Conservation (phyloP, 257 asterid genomes). For the Solanum chmielewskii region DNA sequence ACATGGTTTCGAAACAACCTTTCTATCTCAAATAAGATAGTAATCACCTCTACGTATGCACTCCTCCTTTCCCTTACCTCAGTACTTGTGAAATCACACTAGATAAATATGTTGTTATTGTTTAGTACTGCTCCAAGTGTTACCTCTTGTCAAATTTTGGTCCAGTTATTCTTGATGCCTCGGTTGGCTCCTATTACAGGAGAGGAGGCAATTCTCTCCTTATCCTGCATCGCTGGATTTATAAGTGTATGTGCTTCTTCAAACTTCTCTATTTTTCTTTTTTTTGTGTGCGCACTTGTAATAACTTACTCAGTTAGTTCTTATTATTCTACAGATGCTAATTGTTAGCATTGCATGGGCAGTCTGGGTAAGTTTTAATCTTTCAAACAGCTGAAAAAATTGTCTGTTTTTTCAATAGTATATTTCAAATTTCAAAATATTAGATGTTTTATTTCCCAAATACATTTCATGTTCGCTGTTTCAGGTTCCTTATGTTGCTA, state of each 20-base stretch:
- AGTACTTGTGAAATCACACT: neutral
- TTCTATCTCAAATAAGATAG: too few relatives aligned
- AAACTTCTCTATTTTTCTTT: neutral
- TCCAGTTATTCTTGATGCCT: slow-evolving; percentile 2
- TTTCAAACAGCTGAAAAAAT: neutral
- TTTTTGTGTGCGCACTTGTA: neutral
- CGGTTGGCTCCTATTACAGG: neutral
- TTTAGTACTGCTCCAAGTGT: neutral
- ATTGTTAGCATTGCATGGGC: slow-evolving; percentile 9
- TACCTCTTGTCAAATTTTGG: neutral
- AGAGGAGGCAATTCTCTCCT: slow-evolving; percentile 4
- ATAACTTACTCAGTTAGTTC: neutral
- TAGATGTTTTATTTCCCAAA: neutral
- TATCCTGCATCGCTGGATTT: neutral
- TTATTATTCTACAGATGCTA: neutral
- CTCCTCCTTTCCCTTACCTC: too few relatives aligned
- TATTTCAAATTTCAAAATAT: neutral
- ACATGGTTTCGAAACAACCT: neutral
- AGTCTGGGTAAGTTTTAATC: slow-evolving; percentile 1
- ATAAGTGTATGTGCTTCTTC: neutral
- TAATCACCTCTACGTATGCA: too few relatives aligned
- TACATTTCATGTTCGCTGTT: neutral
- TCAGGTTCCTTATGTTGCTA: slow-evolving; percentile 6
- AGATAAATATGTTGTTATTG: neutral
- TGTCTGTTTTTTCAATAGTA: neutral